A percentile compares a stretch with the other conserved stretches of the same genome.
phyloP scores from a whole-genome alignment of 331 rosid species.

The Acacia concinna region DNA sequence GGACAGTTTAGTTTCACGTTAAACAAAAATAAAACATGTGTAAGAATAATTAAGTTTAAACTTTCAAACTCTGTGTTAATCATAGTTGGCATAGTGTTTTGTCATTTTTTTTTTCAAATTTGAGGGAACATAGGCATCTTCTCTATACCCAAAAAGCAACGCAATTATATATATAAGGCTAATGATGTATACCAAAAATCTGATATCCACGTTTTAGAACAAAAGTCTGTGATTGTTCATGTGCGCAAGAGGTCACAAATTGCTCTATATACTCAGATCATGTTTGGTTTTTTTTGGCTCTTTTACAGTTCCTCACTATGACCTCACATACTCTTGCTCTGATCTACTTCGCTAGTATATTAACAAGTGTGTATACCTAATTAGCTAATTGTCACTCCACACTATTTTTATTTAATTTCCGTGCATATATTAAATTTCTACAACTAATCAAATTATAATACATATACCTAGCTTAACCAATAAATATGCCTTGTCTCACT shows the following conservation, averaged over 20 bases:
- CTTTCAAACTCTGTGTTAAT: background rate
- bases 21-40: background rate
- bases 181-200: slow-evolving; percentile 27
- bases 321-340: slow-evolving; percentile 1
- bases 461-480: background rate
- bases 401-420: background rate
- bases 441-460: background rate
- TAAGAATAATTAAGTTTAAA: background rate
- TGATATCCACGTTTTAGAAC: slow-evolving; percentile 20
- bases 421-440: background rate
- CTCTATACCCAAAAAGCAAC: slow-evolving; percentile 5
- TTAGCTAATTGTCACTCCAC: background rate
- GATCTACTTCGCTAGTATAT: background rate
- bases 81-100: slow-evolving; percentile 23
- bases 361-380: background rate
- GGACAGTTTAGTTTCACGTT: background rate
- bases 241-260: background rate
- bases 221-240: slow-evolving; percentile 26
- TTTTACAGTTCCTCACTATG: slow-evolving; percentile 11
- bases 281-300: slow-evolving; percentile 23
- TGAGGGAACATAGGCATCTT: slow-evolving; percentile 38
- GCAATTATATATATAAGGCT: background rate
- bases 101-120: slow-evolving; percentile 46
- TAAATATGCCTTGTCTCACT: background rate
- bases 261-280: slow-evolving; percentile 11